Percentiles rank a stretch among this genome's conserved stretches.
phyloP scores from a whole-genome alignment of 2,329 filamentous ascomycete species.

The Trichoderma citrinoviride region DNA sequence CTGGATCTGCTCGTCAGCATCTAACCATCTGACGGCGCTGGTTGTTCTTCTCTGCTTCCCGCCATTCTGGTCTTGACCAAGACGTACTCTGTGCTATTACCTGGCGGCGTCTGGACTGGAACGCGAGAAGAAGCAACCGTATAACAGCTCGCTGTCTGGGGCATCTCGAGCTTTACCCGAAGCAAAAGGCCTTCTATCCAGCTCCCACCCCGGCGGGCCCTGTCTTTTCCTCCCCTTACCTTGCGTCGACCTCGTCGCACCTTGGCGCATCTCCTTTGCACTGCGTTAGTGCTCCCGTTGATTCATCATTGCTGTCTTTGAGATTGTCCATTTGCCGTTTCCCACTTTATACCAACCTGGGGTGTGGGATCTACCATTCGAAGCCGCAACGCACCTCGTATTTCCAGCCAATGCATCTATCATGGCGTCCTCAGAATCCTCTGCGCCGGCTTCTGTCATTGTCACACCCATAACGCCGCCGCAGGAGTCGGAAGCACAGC shows the following conservation, averaged over 20 bases:
- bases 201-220: not conserved
- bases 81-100: not conserved
- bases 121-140: not conserved
- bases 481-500: constrained; percentile 5
- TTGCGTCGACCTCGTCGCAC: not conserved
- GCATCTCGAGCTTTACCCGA: too few species aligned
- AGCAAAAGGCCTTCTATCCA: not conserved
- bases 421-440: constrained; percentile 12
- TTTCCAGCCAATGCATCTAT: constrained; percentile 15
- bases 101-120: not conserved
- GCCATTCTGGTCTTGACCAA: not conserved
- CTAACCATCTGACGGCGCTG: constrained; percentile 7
- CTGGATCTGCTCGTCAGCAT: constrained; percentile 17
- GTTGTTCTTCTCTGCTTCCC: not conserved
- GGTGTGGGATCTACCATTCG: not conserved
- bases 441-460: not conserved
- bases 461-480: constrained; percentile 17
- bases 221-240: not conserved
- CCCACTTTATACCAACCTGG: too few species aligned
- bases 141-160: not conserved
- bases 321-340: not conserved
- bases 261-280: not conserved
- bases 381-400: constrained; percentile 1
- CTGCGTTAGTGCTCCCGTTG: constrained; percentile 8
- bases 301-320: not conserved